Evolutionary conservation across 1,284 basidiomycete species (phyloP).

Genomic region (Trichosporon faecale): DNA sequence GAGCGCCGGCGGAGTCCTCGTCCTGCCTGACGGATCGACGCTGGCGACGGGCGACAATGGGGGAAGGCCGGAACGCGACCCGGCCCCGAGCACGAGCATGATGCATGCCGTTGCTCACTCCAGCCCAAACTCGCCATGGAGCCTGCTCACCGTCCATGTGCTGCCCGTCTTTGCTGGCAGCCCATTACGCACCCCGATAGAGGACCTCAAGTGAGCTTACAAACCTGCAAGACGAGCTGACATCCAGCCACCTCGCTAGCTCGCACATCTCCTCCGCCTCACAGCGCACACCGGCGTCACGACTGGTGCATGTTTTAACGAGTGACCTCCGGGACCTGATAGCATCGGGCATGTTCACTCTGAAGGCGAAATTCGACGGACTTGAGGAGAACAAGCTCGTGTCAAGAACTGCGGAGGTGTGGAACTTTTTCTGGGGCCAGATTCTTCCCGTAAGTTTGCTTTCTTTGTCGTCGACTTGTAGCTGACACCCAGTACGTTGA

Average conservation of each 20-base stretch:
- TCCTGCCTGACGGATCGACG: conserved; percentile 44
- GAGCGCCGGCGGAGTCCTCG: conserved; percentile 29
- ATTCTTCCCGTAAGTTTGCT: conserved; percentile 63
- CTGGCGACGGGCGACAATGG: conserved; percentile 23
- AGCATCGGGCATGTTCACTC: conserved; percentile 81
- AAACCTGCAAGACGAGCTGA: conserved; percentile 8
- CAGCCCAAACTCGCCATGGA: conserved; percentile 62
- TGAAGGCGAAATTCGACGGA: conserved; percentile 72
- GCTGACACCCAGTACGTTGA: conserved; percentile 44
- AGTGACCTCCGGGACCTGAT: conserved; percentile 79
- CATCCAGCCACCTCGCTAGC: conserved; percentile 37
- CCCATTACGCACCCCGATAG: conserved; percentile 80
- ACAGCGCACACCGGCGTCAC: conserved; percentile 42
- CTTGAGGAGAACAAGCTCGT: conserved; percentile 66
- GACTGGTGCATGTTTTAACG: conserved; percentile 60
- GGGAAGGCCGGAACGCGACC: conserved; percentile 11
- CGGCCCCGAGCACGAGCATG: conserved; percentile 14
- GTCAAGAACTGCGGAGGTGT: conserved; percentile 74
- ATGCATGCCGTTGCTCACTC: conserved; percentile 40
- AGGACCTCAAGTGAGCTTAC: conserved; percentile 69
- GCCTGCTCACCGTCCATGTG: conserved; percentile 75
- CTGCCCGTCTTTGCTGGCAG: conserved; percentile 90
- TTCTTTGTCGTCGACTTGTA: background rate
- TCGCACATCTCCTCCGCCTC: conserved; percentile 45
- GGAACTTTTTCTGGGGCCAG: conserved; percentile 92